A percentile compares a stretch with the other conserved stretches of the same genome.
Conservation (phyloP, 495 filamentous ascomycete species). For the Pseudevernia furfuracea region DNA sequence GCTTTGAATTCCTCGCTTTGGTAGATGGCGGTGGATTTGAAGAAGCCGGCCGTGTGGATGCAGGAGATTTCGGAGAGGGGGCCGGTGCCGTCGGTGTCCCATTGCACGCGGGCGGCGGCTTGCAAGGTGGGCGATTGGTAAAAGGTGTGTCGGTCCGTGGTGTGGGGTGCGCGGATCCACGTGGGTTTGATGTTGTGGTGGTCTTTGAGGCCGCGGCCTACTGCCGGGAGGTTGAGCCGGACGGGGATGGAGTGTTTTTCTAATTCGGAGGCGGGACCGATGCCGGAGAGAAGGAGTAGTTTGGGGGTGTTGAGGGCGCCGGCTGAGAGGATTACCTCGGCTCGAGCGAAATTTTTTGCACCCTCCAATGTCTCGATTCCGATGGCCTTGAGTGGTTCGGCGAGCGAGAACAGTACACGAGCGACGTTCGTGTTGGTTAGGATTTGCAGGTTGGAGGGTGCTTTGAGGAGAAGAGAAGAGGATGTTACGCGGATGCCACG, state of each 20-base stretch:
- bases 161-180: slow-evolving; percentile 4
- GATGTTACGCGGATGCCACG: not conserved
- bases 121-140: not conserved
- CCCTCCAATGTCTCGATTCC: slow-evolving; percentile 4
- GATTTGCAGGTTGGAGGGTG: not conserved
- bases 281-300: not conserved
- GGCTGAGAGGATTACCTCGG: not conserved
- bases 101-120: slow-evolving; percentile 4
- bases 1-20: slow-evolving; percentile 4
- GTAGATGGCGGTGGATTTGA: not conserved
- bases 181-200: not conserved
- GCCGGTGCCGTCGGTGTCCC: not conserved
- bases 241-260: not conserved
- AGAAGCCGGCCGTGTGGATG: not conserved
- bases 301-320: not conserved
- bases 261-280: not conserved
- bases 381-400: slow-evolving; percentile 1
- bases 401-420: not conserved
- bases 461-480: not conserved
- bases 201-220: not conserved
- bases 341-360: not conserved
- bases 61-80: slow-evolving; percentile 4
- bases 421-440: not conserved
- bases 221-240: not conserved
- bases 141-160: not conserved